Percentiles rank a stretch among this genome's conserved stretches.
phyloP scores from a whole-genome alignment of 441 rosid species.

The Brassica hybrid region DNA sequence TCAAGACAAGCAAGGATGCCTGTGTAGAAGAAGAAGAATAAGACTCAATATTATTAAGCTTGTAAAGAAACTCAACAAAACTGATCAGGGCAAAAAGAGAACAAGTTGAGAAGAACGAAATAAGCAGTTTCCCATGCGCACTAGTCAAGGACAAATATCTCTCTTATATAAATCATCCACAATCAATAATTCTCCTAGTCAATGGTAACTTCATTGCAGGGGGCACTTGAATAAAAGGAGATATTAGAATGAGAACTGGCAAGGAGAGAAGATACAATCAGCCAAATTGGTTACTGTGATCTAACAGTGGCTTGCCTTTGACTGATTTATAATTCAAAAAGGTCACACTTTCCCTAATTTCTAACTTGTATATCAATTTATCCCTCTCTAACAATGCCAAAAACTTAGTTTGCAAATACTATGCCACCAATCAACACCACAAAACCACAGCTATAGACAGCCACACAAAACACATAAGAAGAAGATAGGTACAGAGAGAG shows the following conservation, averaged over 20 bases:
- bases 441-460: slow-evolving; percentile 1
- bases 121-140: not conserved
- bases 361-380: too few relatives aligned
- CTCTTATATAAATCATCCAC: slow-evolving; percentile 9
- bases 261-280: not conserved
- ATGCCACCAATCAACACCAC: not conserved
- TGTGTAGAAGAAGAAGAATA: slow-evolving; percentile 41
- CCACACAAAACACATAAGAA: not conserved
- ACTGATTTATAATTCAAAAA: too few relatives aligned
- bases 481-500: not conserved
- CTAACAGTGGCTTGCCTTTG: not conserved
- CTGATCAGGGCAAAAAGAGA: not conserved
- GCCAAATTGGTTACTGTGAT: not conserved
- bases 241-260: not conserved
- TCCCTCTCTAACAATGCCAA: too few relatives aligned
- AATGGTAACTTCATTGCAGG: slow-evolving; percentile 1
- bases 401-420: not conserved
- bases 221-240: not conserved
- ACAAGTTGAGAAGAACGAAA: not conserved
- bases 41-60: not conserved
- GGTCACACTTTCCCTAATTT: too few relatives aligned
- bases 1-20: slow-evolving; percentile 87
- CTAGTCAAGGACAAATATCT: not conserved
- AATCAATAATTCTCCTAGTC: not conserved
- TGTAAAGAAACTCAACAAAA: slow-evolving; percentile 1